Base-by-base conservation (phyloP, 768 basidiomycete species). In the Chalciporus piperatus region DNA sequence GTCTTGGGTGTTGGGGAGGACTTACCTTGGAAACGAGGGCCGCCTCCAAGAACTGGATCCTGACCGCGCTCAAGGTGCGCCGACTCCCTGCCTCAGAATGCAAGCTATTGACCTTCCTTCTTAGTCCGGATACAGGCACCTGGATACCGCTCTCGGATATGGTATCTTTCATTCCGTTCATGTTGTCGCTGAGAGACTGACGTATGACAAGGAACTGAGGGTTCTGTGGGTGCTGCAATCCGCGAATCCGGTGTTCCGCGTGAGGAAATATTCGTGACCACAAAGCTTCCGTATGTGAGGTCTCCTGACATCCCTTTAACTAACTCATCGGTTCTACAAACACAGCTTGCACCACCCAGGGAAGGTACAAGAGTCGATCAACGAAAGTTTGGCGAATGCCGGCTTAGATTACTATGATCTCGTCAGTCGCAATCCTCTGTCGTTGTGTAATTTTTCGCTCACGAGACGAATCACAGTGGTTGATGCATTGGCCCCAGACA, bases 321-420 rank as follows among this genome's bases (percentile, higher is more conserved):
- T 7, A 28, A 35, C 6, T 14, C 19, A 22, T 16, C n/a, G 16
- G 4, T 25, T 35, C 8, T 28, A 25, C 17, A 30, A 32, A 44
- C 9, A 30, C 32, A 44, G 41, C 37, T 58, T 48, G 45, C 45
- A 67, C 40, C 62, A 70, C 41, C 63, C 70, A 42, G 63, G 60
- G 42, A 52, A 66, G n/a, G 76, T 80, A 2, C 56, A 63, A 25
- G 64, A 74, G 45, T 72, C 72, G 0, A 74, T 81, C 45, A 65
- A 77, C 30, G 65, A 72, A 38, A 76, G 74, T 46, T 56, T 80
- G 39, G 56, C 65, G 5, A 67, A 68, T 41, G 65, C 81, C 6
- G 72, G 66, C 10, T 48, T 74, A 3, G 76, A 69, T 14, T 80
- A 82, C 56, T 70, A 80, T 41, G 81, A 82, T 63, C 67, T 81